These are phyloP conservation scores for Kwoniella botswanensis DNA, from an alignment of 768 basidiomycete genomes.

Conservation along the genomic window DNA sequence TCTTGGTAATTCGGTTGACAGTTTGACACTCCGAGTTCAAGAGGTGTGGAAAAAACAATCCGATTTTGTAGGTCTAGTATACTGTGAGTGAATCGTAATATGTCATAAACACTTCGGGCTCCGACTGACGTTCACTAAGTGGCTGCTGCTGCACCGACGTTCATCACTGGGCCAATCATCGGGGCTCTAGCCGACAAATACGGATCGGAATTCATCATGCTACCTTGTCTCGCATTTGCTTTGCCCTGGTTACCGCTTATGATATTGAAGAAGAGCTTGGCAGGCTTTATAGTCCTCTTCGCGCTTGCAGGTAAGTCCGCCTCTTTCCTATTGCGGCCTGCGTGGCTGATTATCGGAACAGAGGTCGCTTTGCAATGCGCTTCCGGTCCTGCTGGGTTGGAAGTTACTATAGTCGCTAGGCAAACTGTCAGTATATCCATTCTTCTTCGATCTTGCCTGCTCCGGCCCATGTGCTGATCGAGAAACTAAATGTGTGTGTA, in stretches of 20 bases:
- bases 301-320: conserved; percentile 35
- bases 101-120: too few species aligned
- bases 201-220: conserved; percentile 41
- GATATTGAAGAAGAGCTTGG: conserved; percentile 30
- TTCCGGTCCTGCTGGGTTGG: conserved; percentile 37
- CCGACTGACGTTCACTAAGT: conserved; percentile 9
- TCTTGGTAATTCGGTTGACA: background rate
- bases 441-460: too few species aligned
- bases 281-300: conserved; percentile 43
- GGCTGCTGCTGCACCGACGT: conserved; percentile 45
- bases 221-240: conserved; percentile 29
- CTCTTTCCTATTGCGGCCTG: background rate
- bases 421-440: conserved; percentile 16
- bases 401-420: conserved; percentile 36
- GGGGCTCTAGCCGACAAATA: conserved; percentile 44
- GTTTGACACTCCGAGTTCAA: conserved; percentile 40
- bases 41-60: conserved; percentile 41
- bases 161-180: conserved; percentile 39
- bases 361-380: conserved; percentile 32
- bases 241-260: conserved; percentile 45
- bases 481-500: background rate
- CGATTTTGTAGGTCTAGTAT: conserved; percentile 42
- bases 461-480: background rate
- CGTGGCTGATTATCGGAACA: conserved; percentile 1
- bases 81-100: conserved; percentile 25